Evolutionary conservation across 257 asterid species (phyloP), one percentile per base, ranked within the genome.

Genomic region (Dorcoceras hygrometricum): DNA sequence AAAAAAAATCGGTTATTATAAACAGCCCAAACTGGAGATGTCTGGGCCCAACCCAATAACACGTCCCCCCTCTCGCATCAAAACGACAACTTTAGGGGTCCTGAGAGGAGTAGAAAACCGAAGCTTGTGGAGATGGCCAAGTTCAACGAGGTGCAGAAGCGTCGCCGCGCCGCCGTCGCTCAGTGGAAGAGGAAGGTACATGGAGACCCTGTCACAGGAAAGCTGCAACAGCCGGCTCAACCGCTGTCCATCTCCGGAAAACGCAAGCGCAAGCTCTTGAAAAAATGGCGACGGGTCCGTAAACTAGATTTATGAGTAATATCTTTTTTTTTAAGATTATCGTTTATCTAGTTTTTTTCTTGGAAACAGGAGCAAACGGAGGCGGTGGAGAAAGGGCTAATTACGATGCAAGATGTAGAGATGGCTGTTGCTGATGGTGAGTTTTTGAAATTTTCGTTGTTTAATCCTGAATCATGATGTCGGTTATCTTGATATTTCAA

Each of bases 281-380:
- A 83, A 69, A 90, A 86, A 81, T 82, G 95, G 92, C 95, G 96
- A 57, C 83, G 92, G 95, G 96, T 88, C 14, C 22, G 84, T 78
- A n/a, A 9, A 32, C 55, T 8, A 1, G 25, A 4, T 20, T 3
- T 16, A 46, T 25, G 50, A 8, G 9, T 24, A 32, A 8, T 3
- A 31, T 28, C 3, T 23, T 27, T 51, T 0, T 9, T 22, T 32
- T 28, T 36, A 2, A 59, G 46, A 64, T 66, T 4, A 25, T 24
- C 23, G 29, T 66, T 67, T 7, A 48, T 58, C 5, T 19, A 16
- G 43, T 34, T 0, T 39, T 12, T 11, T 3, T 12, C 12, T 12
- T 39, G 31, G 69, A 23, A 69, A 68, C 83, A 88, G 96, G 96
- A 88, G 18, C 95, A 88, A 65, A 90, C 84, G 77, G 97, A 82